Conservation (phyloP, 208 protist species). For the Crithidia mellificae region DNA sequence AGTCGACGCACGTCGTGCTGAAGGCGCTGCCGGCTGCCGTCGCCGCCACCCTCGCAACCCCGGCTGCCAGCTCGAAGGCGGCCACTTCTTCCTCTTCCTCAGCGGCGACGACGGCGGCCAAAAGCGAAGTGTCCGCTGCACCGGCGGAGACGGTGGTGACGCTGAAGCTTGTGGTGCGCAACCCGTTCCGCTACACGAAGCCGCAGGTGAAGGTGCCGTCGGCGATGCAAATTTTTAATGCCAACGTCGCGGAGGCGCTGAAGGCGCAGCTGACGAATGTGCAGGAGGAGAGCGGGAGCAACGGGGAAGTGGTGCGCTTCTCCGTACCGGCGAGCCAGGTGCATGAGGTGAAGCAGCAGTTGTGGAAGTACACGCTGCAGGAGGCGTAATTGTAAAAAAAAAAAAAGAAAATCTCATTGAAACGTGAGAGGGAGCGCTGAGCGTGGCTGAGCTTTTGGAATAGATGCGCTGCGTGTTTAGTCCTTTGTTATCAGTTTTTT, state of each 20-base stretch:
- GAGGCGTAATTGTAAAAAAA: slow-evolving; percentile 39
- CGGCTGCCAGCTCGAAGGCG: neutral
- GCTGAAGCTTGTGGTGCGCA: slow-evolving; percentile 66
- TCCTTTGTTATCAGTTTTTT: no score
- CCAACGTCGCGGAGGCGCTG: slow-evolving; percentile 40
- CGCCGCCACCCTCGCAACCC: neutral
- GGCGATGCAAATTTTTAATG: slow-evolving; percentile 65
- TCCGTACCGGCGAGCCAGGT: slow-evolving; percentile 36
- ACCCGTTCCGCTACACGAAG: slow-evolving; percentile 69
- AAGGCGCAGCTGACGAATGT: slow-evolving; percentile 29
- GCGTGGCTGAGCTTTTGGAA: no score
- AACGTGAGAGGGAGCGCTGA: no score
- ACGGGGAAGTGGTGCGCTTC: slow-evolving; percentile 68
- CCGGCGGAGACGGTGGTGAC: slow-evolving; percentile 2
- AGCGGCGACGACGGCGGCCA: neutral
- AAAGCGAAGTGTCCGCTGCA: neutral
- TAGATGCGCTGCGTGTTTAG: no score
- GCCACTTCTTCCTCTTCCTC: neutral
- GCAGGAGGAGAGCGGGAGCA: slow-evolving; percentile 27
- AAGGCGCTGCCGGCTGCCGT: slow-evolving; percentile 40
- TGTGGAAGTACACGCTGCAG: slow-evolving; percentile 87
- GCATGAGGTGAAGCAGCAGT: slow-evolving; percentile 68
- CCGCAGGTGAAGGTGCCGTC: slow-evolving; percentile 51
- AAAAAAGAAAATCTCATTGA: slow-evolving; percentile 2
- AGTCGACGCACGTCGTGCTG: slow-evolving; percentile 68